These are phyloP conservation scores for Omphalotus olearius DNA, from an alignment of 1,284 basidiomycete genomes.

Conservation along the genomic window DNA sequence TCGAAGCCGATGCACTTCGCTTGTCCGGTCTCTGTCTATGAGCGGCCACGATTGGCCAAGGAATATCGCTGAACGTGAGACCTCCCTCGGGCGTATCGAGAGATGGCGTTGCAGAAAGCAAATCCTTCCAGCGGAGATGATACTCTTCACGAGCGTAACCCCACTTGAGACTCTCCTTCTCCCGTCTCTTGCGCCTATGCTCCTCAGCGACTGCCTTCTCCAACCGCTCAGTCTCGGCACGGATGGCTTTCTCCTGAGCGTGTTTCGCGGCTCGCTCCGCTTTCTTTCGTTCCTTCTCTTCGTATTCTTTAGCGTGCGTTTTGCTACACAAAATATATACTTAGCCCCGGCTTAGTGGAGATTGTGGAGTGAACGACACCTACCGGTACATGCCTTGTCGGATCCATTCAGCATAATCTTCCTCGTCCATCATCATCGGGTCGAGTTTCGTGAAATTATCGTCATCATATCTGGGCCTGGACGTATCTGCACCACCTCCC, in stretches of 20 bases:
- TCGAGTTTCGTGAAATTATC: constrained; percentile 43
- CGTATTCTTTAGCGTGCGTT: constrained; percentile 62
- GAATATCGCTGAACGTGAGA: constrained; percentile 61
- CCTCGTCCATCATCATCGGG: constrained; percentile 71
- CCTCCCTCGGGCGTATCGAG: constrained; percentile 14
- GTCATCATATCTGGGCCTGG: constrained; percentile 27
- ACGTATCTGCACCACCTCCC: constrained; percentile 25
- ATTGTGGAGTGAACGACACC: constrained; percentile 20
- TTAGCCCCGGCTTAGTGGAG: background rate
- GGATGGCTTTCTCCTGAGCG: constrained; percentile 50
- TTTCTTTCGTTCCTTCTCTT: constrained; percentile 54
- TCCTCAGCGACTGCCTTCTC: constrained; percentile 50
- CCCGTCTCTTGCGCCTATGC: constrained; percentile 38
- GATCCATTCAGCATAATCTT: constrained; percentile 80
- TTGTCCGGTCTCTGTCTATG: constrained; percentile 22
- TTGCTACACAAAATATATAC: constrained; percentile 36
- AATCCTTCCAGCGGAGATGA: constrained; percentile 52
- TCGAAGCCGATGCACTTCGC: constrained; percentile 14
- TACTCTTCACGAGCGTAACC: constrained; percentile 50
- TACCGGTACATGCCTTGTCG: constrained; percentile 76
- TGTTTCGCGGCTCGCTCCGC: constrained; percentile 43
- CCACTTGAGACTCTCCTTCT: constrained; percentile 38
- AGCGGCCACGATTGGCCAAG: constrained; percentile 67
- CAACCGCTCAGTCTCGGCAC: constrained; percentile 46
- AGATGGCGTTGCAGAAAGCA: constrained; percentile 31